Evolutionary conservation across 2,329 filamentous ascomycete genomes (phyloP).

Genomic region (Aspergillus bombycis): DNA sequence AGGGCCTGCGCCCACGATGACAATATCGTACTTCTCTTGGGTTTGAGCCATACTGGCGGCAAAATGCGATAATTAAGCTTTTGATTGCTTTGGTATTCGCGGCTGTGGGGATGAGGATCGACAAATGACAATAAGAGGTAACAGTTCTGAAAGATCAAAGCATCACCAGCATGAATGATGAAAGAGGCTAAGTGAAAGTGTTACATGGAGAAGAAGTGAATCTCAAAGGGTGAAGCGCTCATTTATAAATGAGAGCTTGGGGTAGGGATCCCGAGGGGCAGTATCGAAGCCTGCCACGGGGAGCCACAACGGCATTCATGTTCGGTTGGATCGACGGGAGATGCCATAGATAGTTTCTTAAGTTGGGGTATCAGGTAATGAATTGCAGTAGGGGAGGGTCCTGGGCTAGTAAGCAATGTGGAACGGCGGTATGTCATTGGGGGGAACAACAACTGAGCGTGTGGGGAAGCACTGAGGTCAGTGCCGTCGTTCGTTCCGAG

Average conservation of each 20-base stretch:
- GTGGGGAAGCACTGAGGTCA: conserved; percentile 19
- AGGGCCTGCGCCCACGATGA: conserved; percentile 87
- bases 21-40: conserved; percentile 62
- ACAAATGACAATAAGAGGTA: conserved; percentile 4
- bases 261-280: conserved; percentile 22
- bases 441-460: conserved; percentile 11
- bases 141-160: neutral
- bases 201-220: conserved; percentile 8
- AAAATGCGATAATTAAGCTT: conserved; percentile 2
- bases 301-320: conserved; percentile 40
- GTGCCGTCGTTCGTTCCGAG: conserved; percentile 34
- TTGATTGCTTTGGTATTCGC: neutral
- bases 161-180: neutral
- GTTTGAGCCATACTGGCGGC: conserved; percentile 29
- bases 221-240: conserved; percentile 22
- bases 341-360: neutral
- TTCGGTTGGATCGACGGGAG: conserved; percentile 34
- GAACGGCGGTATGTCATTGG: neutral
- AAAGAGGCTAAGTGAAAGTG: neutral
- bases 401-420: conserved; percentile 1
- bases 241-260: conserved; percentile 27
- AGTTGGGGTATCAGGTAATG: conserved; percentile 12
- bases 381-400: neutral
- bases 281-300: conserved; percentile 25
- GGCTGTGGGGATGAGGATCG: neutral